Conservation (phyloP, 2,329 filamentous ascomycete species). For the Fusarium setosum region DNA sequence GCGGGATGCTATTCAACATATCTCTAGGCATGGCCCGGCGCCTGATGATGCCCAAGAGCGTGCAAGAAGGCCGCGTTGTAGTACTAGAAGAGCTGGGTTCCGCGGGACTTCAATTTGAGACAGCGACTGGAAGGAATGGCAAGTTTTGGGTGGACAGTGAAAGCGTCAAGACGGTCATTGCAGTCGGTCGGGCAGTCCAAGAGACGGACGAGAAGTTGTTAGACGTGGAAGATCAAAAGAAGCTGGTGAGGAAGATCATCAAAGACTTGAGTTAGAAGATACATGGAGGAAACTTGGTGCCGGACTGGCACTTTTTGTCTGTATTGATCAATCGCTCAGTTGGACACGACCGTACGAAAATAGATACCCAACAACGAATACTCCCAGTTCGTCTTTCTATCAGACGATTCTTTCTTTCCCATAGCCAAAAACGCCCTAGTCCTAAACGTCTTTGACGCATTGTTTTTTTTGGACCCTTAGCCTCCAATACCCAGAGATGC, state of each 20-base stretch:
- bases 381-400: constrained; percentile 26
- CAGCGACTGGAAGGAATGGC: constrained; percentile 92
- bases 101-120: constrained; percentile 88
- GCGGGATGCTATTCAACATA: constrained; percentile 87
- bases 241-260: constrained; percentile 74
- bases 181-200: constrained; percentile 81
- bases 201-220: constrained; percentile 79
- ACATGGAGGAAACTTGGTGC: constrained; percentile 17
- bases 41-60: constrained; percentile 73
- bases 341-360: constrained; percentile 36
- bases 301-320: constrained; percentile 29
- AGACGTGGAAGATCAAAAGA: constrained; percentile 74
- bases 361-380: constrained; percentile 43
- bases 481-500: constrained; percentile 33
- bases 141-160: constrained; percentile 91
- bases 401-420: constrained; percentile 32
- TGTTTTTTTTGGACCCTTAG: constrained; percentile 23
- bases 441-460: constrained; percentile 20
- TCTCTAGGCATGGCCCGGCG: constrained; percentile 85
- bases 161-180: constrained; percentile 76
- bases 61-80: constrained; percentile 72
- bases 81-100: constrained; percentile 83
- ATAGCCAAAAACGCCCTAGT: constrained; percentile 36
- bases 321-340: constrained; percentile 34
- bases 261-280: constrained; percentile 63